Evolutionary conservation across 768 basidiomycete species (phyloP), one percentile per base, ranked within the genome.

Genomic region (Amanita pseudoporphyria): DNA sequence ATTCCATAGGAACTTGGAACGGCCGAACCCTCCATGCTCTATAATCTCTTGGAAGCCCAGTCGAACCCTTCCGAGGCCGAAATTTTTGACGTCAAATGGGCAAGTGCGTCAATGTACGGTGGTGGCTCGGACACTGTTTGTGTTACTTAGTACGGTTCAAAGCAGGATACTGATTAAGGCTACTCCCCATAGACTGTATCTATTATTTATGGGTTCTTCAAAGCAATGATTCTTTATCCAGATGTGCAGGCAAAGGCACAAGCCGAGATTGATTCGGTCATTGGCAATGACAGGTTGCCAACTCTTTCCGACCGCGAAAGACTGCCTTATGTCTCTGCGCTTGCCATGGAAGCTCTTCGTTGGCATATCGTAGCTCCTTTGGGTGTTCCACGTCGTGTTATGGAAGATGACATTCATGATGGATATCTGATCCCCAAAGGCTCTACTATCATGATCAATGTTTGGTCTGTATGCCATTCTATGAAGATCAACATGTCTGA

Each of bases 101-200:
- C 66, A 9, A 64, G 70, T 28, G 74, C 70, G 0, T 71, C 74
- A 3, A 62, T 77, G 12, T 79, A 78, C 39, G 68, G 70, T 5
- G 70, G 72, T 46, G 71, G 73, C 9, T 67, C 72, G 5, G 72
- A 74, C 53, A 35, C 42, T 9, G 48, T 45, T 9, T 9, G 42
- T 28, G 26, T 28, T 28, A 28, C 26, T 28, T n/a, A n/a, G n/a
- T n/a, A n/a, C n/a, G n/a, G n/a, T 31, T 19, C 6, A n/a, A n/a
- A n/a, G n/a, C n/a, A n/a, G n/a, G n/a, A n/a, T n/a, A n/a, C n/a
- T n/a, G n/a, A n/a, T n/a, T 43, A 14, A 16, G 46, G 45, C n/a
- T n/a, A n/a, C n/a, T n/a, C n/a, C n/a, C n/a, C n/a, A n/a, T n/a
- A 74, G 73, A 71, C 69, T 4, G 66, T 68, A 14, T 65, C 70